Percentiles rank a stretch among this genome's conserved stretches.
phyloP scores from a whole-genome alignment of 345 rosid species.

The Gossypium longicalyx region DNA sequence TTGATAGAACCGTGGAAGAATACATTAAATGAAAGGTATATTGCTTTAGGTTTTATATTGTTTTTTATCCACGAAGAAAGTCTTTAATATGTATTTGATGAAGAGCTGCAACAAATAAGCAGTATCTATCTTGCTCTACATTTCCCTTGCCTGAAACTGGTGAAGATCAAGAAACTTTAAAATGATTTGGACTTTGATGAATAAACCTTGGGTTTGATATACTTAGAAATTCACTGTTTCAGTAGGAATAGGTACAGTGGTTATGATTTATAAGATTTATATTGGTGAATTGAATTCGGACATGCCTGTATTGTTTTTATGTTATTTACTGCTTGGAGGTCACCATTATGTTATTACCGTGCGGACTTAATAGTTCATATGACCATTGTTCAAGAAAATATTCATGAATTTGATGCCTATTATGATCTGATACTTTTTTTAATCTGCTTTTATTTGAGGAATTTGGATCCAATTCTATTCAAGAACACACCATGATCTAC shows the following conservation, averaged over 20 bases:
- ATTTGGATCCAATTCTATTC: not conserved
- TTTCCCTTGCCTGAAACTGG: slow-evolving; percentile 58
- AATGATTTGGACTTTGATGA: slow-evolving; percentile 58
- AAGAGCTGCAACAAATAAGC: slow-evolving; percentile 8
- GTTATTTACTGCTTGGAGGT: slow-evolving; percentile 24
- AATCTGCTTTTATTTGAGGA: not conserved
- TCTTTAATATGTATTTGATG: not conserved
- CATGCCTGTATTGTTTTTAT: slow-evolving; percentile 17
- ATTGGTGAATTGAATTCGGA: slow-evolving; percentile 10
- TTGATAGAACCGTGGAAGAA: slow-evolving; percentile 65
- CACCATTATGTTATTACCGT: not conserved
- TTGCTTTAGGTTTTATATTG: not conserved
- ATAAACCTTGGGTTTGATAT: slow-evolving; percentile 22
- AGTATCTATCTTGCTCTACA: slow-evolving; percentile 2
- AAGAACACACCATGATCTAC: slow-evolving; percentile 14
- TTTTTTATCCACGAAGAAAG: not conserved
- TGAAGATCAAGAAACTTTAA: slow-evolving; percentile 49
- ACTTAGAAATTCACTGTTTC: slow-evolving; percentile 10
- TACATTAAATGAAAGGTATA: slow-evolving; percentile 63
- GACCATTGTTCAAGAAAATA: slow-evolving; percentile 11
- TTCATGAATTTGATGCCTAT: not conserved
- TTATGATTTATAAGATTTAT: slow-evolving; percentile 18
- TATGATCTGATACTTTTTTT: not conserved
- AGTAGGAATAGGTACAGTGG: slow-evolving; percentile 16
- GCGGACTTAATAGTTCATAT: not conserved